Evolutionary conservation across 176 grass and related monocot genomes (phyloP), one percentile per base, ranked within the genome.

Genomic region (Metroxylon sagu): DNA sequence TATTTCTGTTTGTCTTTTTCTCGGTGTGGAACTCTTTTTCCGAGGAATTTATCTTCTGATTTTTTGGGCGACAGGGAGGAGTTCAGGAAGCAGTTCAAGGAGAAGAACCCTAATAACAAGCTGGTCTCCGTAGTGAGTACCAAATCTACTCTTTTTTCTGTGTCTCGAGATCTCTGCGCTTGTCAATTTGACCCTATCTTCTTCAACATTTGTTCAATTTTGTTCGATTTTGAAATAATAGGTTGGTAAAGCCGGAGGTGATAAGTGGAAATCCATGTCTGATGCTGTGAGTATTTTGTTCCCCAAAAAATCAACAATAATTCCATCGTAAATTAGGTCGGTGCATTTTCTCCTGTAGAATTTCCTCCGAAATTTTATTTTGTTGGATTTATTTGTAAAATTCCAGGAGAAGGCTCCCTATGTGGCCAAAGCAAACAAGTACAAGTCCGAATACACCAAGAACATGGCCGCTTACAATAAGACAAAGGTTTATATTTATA

Each of bases 21-120:
- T 10, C 18, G 23, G 12, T 3, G 2, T 5, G 0, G 43, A 28
- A 12, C 21, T 15, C 80, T 65, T 12, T n/a, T 5, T 16, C 14
- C 54, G 5, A 8, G 2, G 35, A 43, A 43, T 43, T 16, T 65
- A 18, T 58, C 16, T 78, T 54, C 64, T 61, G 19, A 25, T 59
- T 30, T 5, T 12, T 0, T 49, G 19, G 49, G 5, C 51, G 19
- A 25, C 5, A 96, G 92, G 92, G 92, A 87, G 50, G 87, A 88
- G 25, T 96, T 90, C 71, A 82, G 92, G 64, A 90, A 96, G 75
- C 74, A 77, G 65, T 96, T 85, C 75, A 85, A 90, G 75, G 80
- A 96, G 83, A 87, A 88, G 77, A 87, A 96, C 81, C 91, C 92
- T 19, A 89, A 90, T 68, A 96, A 96, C 15, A 90, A 74, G 80